Conservation (phyloP, 176 grass and related monocot genomes). For the Pontederia crassipes region DNA sequence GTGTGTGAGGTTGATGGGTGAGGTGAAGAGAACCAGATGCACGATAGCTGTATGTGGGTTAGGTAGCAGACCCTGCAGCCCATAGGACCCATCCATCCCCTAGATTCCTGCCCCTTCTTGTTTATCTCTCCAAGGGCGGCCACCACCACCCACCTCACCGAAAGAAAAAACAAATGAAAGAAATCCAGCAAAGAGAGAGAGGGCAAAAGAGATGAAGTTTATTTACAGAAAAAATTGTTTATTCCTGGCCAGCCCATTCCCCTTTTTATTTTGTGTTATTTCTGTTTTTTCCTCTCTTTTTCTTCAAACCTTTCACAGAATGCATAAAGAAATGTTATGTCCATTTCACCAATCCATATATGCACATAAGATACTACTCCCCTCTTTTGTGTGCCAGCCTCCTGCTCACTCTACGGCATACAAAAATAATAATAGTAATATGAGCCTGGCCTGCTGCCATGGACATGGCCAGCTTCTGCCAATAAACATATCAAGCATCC, state of each 20-base stretch:
- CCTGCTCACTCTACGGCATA: no score
- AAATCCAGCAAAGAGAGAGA: neutral
- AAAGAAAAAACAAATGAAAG: neutral
- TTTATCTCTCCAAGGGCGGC: constrained; percentile 6
- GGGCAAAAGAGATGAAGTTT: no score
- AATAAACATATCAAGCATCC: no score
- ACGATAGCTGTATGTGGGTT: constrained; percentile 28
- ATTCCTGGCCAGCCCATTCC: neutral
- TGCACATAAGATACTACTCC: no score
- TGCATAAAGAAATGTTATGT: no score
- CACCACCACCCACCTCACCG: neutral
- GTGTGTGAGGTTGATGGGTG: neutral
- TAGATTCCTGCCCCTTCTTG: constrained; percentile 23
- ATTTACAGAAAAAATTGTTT: neutral
- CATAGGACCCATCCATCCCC: constrained; percentile 17
- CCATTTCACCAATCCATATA: no score
- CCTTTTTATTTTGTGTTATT: neutral
- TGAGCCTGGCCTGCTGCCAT: no score
- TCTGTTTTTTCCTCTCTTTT: neutral
- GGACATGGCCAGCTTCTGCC: no score
- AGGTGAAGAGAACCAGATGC: constrained; percentile 5
- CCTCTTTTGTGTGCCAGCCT: no score
- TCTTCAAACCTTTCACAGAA: no score
- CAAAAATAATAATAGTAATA: no score
- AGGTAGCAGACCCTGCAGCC: constrained; percentile 20